phyloP scores from a whole-genome alignment of 108 stramenopile genomes.

The Chaetoceros muelleri region DNA sequence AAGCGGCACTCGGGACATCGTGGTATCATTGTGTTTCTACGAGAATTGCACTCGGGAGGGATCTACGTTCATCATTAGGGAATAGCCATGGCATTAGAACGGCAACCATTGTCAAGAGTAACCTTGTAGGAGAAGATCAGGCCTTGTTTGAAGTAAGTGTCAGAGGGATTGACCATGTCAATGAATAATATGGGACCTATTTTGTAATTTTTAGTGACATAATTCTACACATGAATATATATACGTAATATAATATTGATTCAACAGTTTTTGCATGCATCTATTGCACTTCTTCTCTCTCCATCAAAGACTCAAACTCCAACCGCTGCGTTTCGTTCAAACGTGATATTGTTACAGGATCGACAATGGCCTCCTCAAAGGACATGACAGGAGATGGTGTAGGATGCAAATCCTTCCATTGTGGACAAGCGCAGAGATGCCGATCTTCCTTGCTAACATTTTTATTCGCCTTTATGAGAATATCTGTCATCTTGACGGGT shows the following conservation, averaged over 20 bases:
- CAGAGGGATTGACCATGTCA: neutral
- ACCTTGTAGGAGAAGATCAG: neutral
- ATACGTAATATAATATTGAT: too few relatives aligned
- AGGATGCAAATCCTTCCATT: slow-evolving; percentile 29
- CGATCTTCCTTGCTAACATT: slow-evolving; percentile 27
- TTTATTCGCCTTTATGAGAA: neutral
- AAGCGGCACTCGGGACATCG: slow-evolving; percentile 64
- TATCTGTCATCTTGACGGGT: neutral
- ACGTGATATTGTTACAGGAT: too few relatives aligned
- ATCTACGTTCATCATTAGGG: too few relatives aligned
- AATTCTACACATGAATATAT: too few relatives aligned
- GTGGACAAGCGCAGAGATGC: slow-evolving; percentile 62
- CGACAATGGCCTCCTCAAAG: neutral
- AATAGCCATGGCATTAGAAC: slow-evolving; percentile 10
- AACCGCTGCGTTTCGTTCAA: too few relatives aligned
- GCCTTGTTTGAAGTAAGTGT: neutral
- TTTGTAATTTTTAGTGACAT: too few relatives aligned
- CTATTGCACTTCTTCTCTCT: too few relatives aligned
- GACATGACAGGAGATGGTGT: neutral
- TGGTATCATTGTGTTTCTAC: slow-evolving; percentile 86
- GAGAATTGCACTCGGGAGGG: slow-evolving; percentile 42
- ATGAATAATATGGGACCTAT: too few relatives aligned
- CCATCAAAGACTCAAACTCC: too few relatives aligned
- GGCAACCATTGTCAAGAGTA: slow-evolving; percentile 28
- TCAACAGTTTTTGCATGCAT: too few relatives aligned